Conservation (phyloP, 75 land plant species). For the Picea sitchensis region DNA sequence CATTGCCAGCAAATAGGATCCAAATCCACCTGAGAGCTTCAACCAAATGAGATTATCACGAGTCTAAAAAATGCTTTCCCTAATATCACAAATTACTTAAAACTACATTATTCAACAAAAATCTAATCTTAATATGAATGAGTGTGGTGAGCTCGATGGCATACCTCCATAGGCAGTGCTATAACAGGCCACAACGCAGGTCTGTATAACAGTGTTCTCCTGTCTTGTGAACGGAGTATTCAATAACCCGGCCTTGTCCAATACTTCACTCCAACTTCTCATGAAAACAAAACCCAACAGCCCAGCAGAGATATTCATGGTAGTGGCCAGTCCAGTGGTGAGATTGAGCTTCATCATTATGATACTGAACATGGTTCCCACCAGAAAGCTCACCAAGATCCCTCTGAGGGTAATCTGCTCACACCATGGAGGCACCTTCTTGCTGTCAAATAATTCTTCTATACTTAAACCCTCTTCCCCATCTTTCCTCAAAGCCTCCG, state of each 20-base stretch:
- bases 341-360: conserved; percentile 83
- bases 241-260: conserved; percentile 40
- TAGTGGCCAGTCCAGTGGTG: conserved; percentile 79
- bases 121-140: too few species aligned
- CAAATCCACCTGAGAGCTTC: conserved; percentile 72
- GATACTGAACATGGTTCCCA: conserved; percentile 70
- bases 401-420: conserved; percentile 68
- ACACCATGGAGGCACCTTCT: conserved; percentile 59
- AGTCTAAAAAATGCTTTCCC: too few species aligned
- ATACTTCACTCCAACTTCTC: conserved; percentile 49
- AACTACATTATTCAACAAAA: too few species aligned
- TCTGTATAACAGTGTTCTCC: conserved; percentile 88
- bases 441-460: conserved; percentile 19
- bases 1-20: conserved; percentile 78
- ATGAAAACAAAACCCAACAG: conserved; percentile 71
- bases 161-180: conserved; percentile 80
- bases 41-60: too few species aligned
- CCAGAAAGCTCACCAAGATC: conserved; percentile 45
- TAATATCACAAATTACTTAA: too few species aligned
- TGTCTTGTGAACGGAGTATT: conserved; percentile 72
- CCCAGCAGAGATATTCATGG: conserved; percentile 88
- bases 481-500: not conserved
- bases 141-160: not conserved
- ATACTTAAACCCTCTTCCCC: not conserved
- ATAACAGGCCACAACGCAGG: conserved; percentile 90